Percentiles rank a stretch among this genome's conserved stretches.
phyloP scores from a whole-genome alignment of 805 yeast genomes.

The Lipomyces mesembrius region DNA sequence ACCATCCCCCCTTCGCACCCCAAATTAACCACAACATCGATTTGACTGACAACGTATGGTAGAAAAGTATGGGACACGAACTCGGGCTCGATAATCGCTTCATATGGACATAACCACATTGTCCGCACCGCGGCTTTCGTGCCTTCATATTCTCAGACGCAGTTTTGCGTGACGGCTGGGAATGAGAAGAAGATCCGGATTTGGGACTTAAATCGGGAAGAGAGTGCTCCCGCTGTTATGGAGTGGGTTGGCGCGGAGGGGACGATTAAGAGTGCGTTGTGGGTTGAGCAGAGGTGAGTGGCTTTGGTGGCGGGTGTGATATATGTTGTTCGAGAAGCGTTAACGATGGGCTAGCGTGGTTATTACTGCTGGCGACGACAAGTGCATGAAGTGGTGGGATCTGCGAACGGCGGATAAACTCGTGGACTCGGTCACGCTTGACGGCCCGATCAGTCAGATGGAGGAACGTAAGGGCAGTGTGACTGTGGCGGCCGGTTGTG shows the following conservation, averaged over 20 bases:
- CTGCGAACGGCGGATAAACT: constrained; percentile 26
- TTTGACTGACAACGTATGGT: constrained; percentile 1
- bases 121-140: constrained; percentile 35
- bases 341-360: constrained; percentile 19
- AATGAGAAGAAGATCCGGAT: constrained; percentile 41
- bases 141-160: constrained; percentile 24
- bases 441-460: constrained; percentile 39
- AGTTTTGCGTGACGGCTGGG: constrained; percentile 40
- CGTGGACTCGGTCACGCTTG: constrained; percentile 18
- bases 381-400: constrained; percentile 43
- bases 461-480: constrained; percentile 36
- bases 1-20: constrained; percentile 1
- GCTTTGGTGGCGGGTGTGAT: neutral
- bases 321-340: neutral
- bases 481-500: constrained; percentile 40
- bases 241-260: constrained; percentile 39
- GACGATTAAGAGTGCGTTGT: constrained; percentile 37
- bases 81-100: constrained; percentile 15
- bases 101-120: constrained; percentile 32
- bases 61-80: constrained; percentile 34
- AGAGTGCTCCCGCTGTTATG: constrained; percentile 20
- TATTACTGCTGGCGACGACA: constrained; percentile 38
- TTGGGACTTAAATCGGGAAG: constrained; percentile 35
- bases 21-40: neutral
- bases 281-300: constrained; percentile 36